These are phyloP conservation scores for Limtongia smithiae DNA, from an alignment of 805 yeast species.

Conservation along the genomic window DNA sequence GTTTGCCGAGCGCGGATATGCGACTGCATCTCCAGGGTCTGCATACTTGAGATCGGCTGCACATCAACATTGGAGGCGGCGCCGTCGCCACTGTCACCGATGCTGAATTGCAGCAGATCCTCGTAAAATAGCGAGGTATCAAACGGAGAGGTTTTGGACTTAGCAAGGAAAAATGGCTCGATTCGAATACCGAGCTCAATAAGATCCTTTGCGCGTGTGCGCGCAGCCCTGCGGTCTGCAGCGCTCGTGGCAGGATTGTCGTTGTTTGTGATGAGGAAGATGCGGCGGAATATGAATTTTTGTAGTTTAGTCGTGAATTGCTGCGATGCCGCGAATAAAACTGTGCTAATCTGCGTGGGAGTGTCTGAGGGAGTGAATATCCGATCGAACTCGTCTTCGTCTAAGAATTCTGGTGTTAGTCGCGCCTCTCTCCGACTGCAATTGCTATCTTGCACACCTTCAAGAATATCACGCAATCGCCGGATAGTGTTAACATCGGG, in stretches of 20 bases:
- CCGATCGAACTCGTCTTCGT: constrained; percentile 30
- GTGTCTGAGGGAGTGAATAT: constrained; percentile 28
- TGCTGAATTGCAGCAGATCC: constrained; percentile 36
- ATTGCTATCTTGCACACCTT: constrained; percentile 4
- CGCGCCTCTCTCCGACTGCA: too few relatives aligned
- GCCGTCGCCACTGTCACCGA: neutral
- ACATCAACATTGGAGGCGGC: constrained; percentile 13
- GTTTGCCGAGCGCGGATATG: constrained; percentile 57
- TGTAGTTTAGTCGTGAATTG: constrained; percentile 47
- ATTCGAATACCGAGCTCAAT: constrained; percentile 53
- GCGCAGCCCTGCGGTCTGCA: constrained; percentile 45
- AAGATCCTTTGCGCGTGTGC: constrained; percentile 58
- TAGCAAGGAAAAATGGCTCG: constrained; percentile 59
- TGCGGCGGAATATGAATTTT: constrained; percentile 52
- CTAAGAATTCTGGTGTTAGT: neutral
- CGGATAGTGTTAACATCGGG: constrained; percentile 29
- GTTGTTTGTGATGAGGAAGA: constrained; percentile 71
- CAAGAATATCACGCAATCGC: constrained; percentile 22
- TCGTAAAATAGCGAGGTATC: constrained; percentile 50
- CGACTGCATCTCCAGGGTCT: constrained; percentile 32
- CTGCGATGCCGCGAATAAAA: constrained; percentile 53
- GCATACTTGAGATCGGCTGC: constrained; percentile 27
- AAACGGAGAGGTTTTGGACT: constrained; percentile 39
- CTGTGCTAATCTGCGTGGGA: constrained; percentile 40
- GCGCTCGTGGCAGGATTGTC: constrained; percentile 57